phyloP scores from a whole-genome alignment of 2,329 filamentous ascomycete species.

The Pezicula rhizophila region DNA sequence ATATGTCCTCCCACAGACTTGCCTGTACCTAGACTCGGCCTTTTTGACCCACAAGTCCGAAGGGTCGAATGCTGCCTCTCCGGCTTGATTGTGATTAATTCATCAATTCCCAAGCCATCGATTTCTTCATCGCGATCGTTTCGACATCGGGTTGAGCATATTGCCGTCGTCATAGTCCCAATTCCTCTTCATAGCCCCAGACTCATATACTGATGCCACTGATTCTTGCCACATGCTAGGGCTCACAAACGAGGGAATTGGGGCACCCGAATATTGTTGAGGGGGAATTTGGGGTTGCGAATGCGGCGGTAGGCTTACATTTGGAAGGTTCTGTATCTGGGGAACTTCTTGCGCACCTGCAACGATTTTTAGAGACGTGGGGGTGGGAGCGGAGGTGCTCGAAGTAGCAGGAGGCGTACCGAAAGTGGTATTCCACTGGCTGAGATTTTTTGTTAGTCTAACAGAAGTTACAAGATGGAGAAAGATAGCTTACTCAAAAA shows the following conservation, averaged over 20 bases:
- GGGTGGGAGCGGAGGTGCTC: constrained; percentile 27
- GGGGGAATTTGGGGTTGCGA: constrained; percentile 37
- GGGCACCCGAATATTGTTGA: constrained; percentile 46
- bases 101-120: background rate
- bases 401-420: constrained; percentile 44
- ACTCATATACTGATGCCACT: constrained; percentile 63
- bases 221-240: constrained; percentile 71
- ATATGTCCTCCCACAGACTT: no score
- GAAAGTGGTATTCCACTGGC: constrained; percentile 94
- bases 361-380: constrained; percentile 29
- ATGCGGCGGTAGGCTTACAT: constrained; percentile 36
- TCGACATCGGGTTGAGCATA: constrained; percentile 14
- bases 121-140: constrained; percentile 20
- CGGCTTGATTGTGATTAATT: background rate
- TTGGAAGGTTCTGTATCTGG: constrained; percentile 45
- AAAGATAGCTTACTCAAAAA: constrained; percentile 71
- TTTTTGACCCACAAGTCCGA: no score
- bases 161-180: constrained; percentile 42
- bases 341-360: constrained; percentile 41
- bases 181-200: constrained; percentile 49
- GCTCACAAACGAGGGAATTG: constrained; percentile 56
- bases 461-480: background rate
- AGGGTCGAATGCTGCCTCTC: background rate
- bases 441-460: constrained; percentile 34
- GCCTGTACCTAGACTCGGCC: no score